A percentile compares a stretch with the other conserved stretches of the same genome.
Conservation (phyloP, 208 protist genomes). For the Leishmania amazonensis region DNA sequence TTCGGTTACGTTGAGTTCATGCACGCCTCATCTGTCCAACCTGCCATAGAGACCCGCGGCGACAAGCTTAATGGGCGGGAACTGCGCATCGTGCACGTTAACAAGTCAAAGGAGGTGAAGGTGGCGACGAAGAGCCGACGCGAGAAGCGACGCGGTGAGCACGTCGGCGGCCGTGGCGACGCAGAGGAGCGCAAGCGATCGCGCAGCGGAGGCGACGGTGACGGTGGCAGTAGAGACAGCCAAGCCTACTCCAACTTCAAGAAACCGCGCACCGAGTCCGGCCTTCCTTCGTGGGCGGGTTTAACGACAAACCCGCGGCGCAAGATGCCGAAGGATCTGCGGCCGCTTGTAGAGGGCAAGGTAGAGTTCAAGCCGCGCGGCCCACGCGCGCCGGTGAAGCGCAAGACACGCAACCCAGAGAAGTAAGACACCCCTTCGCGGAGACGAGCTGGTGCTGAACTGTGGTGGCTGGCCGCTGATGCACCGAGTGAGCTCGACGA, state of each 20-base stretch:
- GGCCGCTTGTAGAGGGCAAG: constrained; percentile 73
- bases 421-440: constrained; percentile 33
- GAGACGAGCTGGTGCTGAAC: no score
- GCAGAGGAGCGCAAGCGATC: constrained; percentile 25
- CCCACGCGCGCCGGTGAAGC: constrained; percentile 68
- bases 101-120: constrained; percentile 81
- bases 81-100: constrained; percentile 86
- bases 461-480: not conserved
- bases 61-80: constrained; percentile 69
- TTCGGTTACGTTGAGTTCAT: constrained; percentile 93
- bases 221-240: not conserved
- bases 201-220: constrained; percentile 6
- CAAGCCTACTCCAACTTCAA: constrained; percentile 4
- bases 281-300: constrained; percentile 75
- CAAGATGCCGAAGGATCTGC: constrained; percentile 88
- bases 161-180: not conserved
- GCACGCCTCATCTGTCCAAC: constrained; percentile 43
- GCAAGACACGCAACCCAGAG: constrained; percentile 80
- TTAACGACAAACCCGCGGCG: constrained; percentile 82
- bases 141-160: constrained; percentile 54
- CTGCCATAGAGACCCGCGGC: constrained; percentile 71
- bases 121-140: constrained; percentile 57
- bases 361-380: constrained; percentile 34
- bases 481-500: not conserved
- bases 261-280: constrained; percentile 32